Evolutionary conservation across 352 stramenopile species (phyloP).

Genomic region (Thalassiosira delicatula): DNA sequence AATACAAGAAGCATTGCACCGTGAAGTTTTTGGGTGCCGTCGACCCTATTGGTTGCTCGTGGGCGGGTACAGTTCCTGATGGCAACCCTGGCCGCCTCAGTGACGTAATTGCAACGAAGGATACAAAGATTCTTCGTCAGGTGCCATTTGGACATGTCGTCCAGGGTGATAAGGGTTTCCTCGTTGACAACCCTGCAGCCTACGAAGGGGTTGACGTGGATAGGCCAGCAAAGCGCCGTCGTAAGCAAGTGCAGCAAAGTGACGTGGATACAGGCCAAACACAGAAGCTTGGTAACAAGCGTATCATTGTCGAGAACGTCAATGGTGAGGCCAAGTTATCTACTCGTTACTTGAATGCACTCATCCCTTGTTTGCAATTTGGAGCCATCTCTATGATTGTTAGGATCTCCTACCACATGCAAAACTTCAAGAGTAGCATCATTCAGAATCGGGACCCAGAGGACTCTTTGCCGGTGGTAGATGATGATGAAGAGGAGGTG

Average conservation of each 20-base stretch:
- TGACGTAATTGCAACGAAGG: neutral
- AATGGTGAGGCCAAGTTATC: neutral
- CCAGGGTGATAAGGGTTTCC: conserved; percentile 41
- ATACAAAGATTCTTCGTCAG: neutral
- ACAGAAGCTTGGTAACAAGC: conserved; percentile 25
- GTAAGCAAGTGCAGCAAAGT: conserved; percentile 13
- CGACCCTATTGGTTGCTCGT: neutral
- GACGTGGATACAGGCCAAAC: conserved; percentile 13
- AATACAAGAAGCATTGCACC: no score
- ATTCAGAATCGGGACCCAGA: neutral
- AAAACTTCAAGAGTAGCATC: conserved; percentile 8
- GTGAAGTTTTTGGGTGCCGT: no score
- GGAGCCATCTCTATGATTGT: no score
- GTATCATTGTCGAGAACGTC: conserved; percentile 22
- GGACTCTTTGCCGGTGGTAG: no score
- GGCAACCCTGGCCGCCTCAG: neutral
- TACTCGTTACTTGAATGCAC: neutral
- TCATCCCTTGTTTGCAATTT: conserved; percentile 6
- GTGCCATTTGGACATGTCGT: neutral
- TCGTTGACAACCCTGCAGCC: conserved; percentile 3
- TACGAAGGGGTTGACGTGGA: conserved; percentile 7
- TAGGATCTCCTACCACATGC: conserved; percentile 11
- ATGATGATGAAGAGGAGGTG: no score
- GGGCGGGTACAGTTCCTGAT: neutral
- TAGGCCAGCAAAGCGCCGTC: conserved; percentile 12